Evolutionary conservation across 176 grass and related monocot species (phyloP), one percentile per base, ranked within the genome.

Genomic region (bread wheat (Triticum aestivum)): DNA sequence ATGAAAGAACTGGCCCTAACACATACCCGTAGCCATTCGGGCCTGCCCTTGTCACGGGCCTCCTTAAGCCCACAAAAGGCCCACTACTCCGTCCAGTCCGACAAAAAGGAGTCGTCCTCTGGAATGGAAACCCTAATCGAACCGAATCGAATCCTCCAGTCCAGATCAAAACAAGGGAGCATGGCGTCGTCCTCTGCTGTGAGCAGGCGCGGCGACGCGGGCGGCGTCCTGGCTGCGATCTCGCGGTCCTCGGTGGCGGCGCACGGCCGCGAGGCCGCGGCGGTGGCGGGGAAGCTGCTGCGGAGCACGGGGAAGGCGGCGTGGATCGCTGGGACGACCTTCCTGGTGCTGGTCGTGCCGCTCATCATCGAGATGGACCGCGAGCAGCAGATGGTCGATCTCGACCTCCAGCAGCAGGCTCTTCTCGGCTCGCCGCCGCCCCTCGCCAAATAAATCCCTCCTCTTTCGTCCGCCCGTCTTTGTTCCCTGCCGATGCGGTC

Each of bases 321-420:
- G 4, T 98, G 93, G 96, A 98, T 98, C 81, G 93, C 88, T 0
- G 93, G 91, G 4, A 98, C 95, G 4, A 93, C 95, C n/a, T 98
- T 95, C 86, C 89, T 95, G 15, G 87, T 98, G 15, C 87, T 98
- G 13, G 88, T 89, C 20, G 88, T 95, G 44, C 96, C 96, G 32
- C 91, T 98, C 69, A 94, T 98, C 90, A 93, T 95, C 77, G 93
- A 92, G 89, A 94, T 95, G 91, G 91, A 98, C 37, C 93, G 88
- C 30, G 96, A 95, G 81, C 89, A 92, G 82, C 88, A 92, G 86
- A 65, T 98, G 82, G 95, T 90, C 86, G 91, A 95, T 12, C 58
- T 98, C 42, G 95, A 98, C 86, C 69, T 98, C 80, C 90, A 95
- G 77, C 84, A 95, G 86, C 86, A 91, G 8, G 63, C 86, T 38